These are phyloP conservation scores for Blepharisma stoltei DNA, from an alignment of 73 alveolate species.

Conservation along the genomic window DNA sequence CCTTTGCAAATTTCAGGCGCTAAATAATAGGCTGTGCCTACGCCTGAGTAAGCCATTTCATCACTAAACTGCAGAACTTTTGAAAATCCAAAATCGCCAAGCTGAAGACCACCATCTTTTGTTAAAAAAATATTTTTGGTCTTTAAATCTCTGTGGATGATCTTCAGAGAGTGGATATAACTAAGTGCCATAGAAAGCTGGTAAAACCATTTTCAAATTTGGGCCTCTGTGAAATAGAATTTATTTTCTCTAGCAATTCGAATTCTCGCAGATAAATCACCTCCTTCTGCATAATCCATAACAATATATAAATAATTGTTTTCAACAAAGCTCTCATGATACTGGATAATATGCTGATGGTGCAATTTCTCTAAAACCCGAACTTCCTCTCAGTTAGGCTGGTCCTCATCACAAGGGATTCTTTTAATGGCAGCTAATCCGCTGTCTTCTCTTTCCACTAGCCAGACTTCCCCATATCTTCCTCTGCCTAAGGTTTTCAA, in stretches of 20 bases:
- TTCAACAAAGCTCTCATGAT: conserved; percentile 86
- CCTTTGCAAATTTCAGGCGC: conserved; percentile 33
- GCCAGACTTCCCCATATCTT: conserved; percentile 23
- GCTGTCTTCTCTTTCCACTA: conserved; percentile 1
- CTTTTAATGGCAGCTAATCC: conserved; percentile 7
- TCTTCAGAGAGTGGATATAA: conserved; percentile 81
- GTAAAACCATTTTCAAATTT: conserved; percentile 83
- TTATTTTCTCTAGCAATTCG: conserved; percentile 42
- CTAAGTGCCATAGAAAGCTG: conserved; percentile 81
- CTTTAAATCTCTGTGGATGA: conserved; percentile 95
- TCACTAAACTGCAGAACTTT: conserved; percentile 13
- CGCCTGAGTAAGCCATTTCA: conserved; percentile 18
- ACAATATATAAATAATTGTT: conserved; percentile 83
- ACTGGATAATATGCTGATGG: conserved; percentile 85
- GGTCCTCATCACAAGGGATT: background rate
- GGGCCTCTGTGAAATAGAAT: conserved; percentile 61
- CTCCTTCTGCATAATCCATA: conserved; percentile 97
- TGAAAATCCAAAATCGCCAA: conserved; percentile 90
- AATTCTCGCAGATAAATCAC: conserved; percentile 83
- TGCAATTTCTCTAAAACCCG: conserved; percentile 76
- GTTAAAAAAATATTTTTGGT: conserved; percentile 87
- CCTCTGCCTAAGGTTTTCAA: background rate
- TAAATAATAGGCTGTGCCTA: conserved; percentile 28
- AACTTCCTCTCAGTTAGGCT: conserved; percentile 59
- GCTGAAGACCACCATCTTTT: conserved; percentile 44